These are phyloP conservation scores for Yarrowia alimentaria DNA, from an alignment of 805 yeast species.

Conservation along the genomic window DNA sequence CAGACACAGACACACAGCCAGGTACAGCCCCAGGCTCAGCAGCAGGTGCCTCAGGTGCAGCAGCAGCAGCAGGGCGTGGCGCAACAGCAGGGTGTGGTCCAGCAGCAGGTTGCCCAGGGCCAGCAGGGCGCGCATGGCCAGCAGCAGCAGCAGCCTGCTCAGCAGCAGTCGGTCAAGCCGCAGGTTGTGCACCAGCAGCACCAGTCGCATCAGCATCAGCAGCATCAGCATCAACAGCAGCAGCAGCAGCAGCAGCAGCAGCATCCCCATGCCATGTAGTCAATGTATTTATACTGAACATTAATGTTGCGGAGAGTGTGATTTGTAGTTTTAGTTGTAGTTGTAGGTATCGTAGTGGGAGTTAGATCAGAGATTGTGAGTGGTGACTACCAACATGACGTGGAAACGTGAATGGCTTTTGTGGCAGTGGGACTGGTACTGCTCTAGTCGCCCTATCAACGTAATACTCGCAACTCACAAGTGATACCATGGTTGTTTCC, in stretches of 20 bases:
- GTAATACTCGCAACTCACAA: no score
- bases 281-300: conserved; percentile 17
- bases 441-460: no score
- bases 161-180: no score
- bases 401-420: no score
- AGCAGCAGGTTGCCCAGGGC: not conserved
- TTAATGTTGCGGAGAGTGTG: not conserved
- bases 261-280: conserved; percentile 20
- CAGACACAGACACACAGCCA: no score
- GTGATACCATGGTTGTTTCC: no score
- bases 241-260: conserved; percentile 7
- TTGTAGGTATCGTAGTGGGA: no score
- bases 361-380: no score
- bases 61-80: conserved; percentile 3
- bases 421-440: no score
- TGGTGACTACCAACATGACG: no score
- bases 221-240: not conserved
- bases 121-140: not conserved
- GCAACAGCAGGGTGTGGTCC: not conserved
- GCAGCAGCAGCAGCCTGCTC: conserved; percentile 6
- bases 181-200: not conserved
- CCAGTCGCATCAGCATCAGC: not conserved
- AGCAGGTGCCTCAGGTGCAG: conserved; percentile 9
- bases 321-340: no score
- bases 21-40: no score